phyloP scores from a whole-genome alignment of 768 basidiomycete genomes.

The Hypholoma sublateritium region DNA sequence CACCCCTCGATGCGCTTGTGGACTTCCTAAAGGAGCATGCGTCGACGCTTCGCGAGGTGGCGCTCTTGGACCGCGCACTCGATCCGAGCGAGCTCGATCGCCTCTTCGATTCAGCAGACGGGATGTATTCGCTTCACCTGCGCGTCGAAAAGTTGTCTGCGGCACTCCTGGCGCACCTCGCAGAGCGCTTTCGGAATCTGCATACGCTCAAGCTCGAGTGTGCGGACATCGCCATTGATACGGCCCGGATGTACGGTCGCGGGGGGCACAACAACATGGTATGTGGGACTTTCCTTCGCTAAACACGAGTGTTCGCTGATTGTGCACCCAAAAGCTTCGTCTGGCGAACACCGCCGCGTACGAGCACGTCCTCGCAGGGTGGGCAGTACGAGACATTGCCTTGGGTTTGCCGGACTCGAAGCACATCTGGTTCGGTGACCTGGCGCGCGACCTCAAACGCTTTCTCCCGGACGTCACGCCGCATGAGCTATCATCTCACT shows the following conservation, averaged over 20 bases:
- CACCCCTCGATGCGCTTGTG: constrained; percentile 27
- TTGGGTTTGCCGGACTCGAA: too few species aligned
- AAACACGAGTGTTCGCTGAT: too few species aligned
- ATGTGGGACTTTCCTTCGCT: background rate
- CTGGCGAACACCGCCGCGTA: too few species aligned
- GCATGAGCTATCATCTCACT: too few species aligned
- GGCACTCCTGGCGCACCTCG: constrained; percentile 7
- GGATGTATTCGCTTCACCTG: constrained; percentile 2
- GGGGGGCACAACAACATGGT: background rate
- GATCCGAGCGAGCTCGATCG: constrained; percentile 29
- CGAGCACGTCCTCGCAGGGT: too few species aligned
- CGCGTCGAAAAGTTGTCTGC: constrained; percentile 15
- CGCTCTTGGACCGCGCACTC: constrained; percentile 37
- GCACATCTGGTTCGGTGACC: too few species aligned
- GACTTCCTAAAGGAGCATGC: constrained; percentile 30
- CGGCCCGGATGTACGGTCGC: background rate
- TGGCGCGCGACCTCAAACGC: too few species aligned
- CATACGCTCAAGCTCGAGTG: constrained; percentile 16
- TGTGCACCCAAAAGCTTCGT: too few species aligned
- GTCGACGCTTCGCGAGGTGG: constrained; percentile 29
- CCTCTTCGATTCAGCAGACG: constrained; percentile 15
- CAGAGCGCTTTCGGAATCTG: constrained; percentile 11
- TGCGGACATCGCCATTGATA: background rate
- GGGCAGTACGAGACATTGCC: too few species aligned
- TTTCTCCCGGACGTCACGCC: too few species aligned